phyloP scores from a whole-genome alignment of 1,139 yeast species.

The Suhomyces bokatorum region DNA sequence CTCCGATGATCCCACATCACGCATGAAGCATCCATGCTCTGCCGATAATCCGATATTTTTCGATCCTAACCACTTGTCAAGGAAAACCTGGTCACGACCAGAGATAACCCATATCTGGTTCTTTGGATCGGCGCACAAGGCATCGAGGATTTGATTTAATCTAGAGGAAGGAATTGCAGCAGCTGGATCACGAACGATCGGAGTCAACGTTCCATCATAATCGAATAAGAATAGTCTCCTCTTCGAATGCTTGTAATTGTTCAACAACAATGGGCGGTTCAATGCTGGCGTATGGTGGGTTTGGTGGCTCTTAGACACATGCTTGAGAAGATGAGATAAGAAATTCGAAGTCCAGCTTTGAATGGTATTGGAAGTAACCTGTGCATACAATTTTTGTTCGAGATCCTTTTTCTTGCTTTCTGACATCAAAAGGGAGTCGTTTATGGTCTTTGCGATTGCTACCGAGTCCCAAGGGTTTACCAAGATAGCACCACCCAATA shows the following conservation, averaged over 20 bases:
- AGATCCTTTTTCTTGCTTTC: conserved; percentile 39
- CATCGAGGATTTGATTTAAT: conserved; percentile 58
- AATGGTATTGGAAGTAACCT: conserved; percentile 70
- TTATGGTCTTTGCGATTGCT: conserved; percentile 83
- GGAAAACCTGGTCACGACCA: conserved; percentile 90
- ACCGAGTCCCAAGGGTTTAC: conserved; percentile 98
- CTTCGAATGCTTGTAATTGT: conserved; percentile 58
- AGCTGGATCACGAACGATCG: conserved; percentile 95
- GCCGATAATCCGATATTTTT: conserved; percentile 81
- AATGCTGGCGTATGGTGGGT: conserved; percentile 79
- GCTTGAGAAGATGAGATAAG: conserved; percentile 53
- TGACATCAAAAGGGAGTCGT: conserved; percentile 61
- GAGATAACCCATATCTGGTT: conserved; percentile 94
- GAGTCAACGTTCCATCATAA: conserved; percentile 96
- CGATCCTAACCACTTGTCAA: conserved; percentile 85
- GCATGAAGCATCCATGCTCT: conserved; percentile 96
- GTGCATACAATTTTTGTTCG: conserved; percentile 56
- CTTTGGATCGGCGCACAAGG: conserved; percentile 69
- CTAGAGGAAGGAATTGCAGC: conserved; percentile 93
- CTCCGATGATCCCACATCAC: conserved; percentile 55
- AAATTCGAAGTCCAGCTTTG: conserved; percentile 80
- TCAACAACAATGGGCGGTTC: conserved; percentile 66
- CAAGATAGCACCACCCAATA: conserved; percentile 73
- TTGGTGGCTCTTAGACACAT: conserved; percentile 45
- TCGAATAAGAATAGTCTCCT: conserved; percentile 86